These are phyloP conservation scores for Aureobasidium subglaciale DNA, from an alignment of 2,329 filamentous ascomycete genomes.

Conservation along the genomic window DNA sequence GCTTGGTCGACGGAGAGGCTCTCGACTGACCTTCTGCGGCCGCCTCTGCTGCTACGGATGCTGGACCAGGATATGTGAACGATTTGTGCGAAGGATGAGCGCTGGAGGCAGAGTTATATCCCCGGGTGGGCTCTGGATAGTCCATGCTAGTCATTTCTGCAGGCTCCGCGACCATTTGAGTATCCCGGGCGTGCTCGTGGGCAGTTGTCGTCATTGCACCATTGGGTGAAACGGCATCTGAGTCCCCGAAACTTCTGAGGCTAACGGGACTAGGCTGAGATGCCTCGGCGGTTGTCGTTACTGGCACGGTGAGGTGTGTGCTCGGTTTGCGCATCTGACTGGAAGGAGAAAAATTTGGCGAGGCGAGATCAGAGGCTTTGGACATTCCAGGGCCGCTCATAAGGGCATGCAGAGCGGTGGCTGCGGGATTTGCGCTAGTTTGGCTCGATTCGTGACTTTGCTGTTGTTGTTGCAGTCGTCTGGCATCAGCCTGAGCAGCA, in stretches of 20 bases:
- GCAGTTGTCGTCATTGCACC: conserved; percentile 36
- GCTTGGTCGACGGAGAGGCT: conserved; percentile 70
- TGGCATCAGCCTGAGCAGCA: conserved; percentile 43
- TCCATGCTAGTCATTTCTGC: conserved; percentile 27
- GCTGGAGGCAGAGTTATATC: conserved; percentile 18
- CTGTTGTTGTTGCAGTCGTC: conserved; percentile 34
- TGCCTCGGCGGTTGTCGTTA: conserved; percentile 35
- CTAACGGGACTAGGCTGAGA: conserved; percentile 48
- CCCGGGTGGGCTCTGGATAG: conserved; percentile 27
- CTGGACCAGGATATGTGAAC: conserved; percentile 58
- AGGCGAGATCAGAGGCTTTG: conserved; percentile 37
- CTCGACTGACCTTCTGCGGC: conserved; percentile 45
- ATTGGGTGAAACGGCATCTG: conserved; percentile 35
- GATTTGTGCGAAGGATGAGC: conserved; percentile 43
- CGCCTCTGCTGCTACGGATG: conserved; percentile 31
- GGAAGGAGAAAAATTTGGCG: conserved; percentile 36
- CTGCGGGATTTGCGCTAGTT: conserved; percentile 43
- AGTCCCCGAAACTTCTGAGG: conserved; percentile 47
- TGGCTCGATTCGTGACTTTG: conserved; percentile 29
- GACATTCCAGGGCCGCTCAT: conserved; percentile 37
- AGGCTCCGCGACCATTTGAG: conserved; percentile 27
- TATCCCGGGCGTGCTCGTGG: conserved; percentile 13
- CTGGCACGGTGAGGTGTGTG: conserved; percentile 44
- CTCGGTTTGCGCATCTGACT: conserved; percentile 42
- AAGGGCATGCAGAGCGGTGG: conserved; percentile 38